Base-by-base conservation (phyloP, 73 alveolate species). In the Paramecium biaurelia region DNA sequence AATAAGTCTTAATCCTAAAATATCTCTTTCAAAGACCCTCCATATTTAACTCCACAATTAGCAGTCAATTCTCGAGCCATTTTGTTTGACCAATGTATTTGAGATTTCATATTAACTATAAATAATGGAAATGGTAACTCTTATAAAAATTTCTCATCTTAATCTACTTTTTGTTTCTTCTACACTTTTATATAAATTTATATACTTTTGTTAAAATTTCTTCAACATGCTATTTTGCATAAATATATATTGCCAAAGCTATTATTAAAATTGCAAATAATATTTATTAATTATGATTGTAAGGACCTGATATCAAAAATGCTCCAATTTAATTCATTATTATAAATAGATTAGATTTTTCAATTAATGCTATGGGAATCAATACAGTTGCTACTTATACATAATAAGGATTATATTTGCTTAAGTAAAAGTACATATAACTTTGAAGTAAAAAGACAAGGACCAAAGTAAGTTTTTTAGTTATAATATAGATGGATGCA, bases 121-220 rank as follows among this genome's bases (percentile, higher is more conserved):
- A 72, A 72, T n/a, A 72, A 21, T 72, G 86, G 86, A 11, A 72
- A 72, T 14, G 86, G 86, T 37, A 72, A 35, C 35, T 72, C 86
- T n/a, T 34, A 32, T 38, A 72, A 35, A 20, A 72, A 72, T 37
- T 38, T 72, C 28, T 38, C 58, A 15, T 72, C 58, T 5, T 32
- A 21, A 35, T 72, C 58, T 0, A 72, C 58, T 37, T 72, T 38
- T 72, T 72, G 18, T n/a, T 35, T 35, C 35, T 72, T 72, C 86
- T 72, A 24, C 21, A 24, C 21, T 72, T 30, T 35, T 23, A 1
- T 28, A n/a, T 34, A 12, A 72, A n/a, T n/a, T 15, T 72, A 35
- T 0, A 0, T 35, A 72, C 58, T 21, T 35, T 35, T 20, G 58
- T 38, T 72, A 72, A 72, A 4, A 35, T 72, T 37, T 35, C 56